phyloP scores from a whole-genome alignment of 768 basidiomycete species.

The Paxillus involutus region DNA sequence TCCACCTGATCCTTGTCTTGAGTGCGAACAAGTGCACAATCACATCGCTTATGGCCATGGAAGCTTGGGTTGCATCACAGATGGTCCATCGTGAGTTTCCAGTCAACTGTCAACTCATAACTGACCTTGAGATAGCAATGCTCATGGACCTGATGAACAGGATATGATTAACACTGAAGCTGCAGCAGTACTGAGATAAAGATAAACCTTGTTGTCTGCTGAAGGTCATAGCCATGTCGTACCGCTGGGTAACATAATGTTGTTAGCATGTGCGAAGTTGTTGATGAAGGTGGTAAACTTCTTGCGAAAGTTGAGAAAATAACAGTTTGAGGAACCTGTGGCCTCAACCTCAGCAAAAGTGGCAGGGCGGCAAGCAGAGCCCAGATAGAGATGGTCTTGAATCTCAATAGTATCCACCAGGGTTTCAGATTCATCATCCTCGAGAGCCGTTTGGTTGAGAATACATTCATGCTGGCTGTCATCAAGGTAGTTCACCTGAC shows the following conservation, averaged over 20 bases:
- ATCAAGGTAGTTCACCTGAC: neutral
- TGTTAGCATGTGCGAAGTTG: neutral
- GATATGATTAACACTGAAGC: neutral
- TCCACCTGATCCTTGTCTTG: neutral
- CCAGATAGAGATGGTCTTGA: neutral
- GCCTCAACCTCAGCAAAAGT: neutral
- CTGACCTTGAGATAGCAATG: conserved; percentile 24
- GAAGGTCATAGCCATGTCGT: neutral
- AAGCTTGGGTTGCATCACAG: conserved; percentile 31
- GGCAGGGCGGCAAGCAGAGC: neutral
- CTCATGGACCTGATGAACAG: conserved; percentile 19
- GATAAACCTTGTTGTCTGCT: neutral
- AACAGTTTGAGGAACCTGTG: neutral
- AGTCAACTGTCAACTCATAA: conserved; percentile 28
- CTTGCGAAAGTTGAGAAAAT: neutral
- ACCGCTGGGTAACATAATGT: too few relatives aligned
- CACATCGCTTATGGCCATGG: conserved; percentile 22
- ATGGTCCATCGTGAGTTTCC: conserved; percentile 24
- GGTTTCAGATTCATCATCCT: neutral
- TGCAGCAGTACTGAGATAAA: neutral
- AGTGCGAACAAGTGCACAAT: conserved; percentile 12
- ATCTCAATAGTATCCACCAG: neutral
- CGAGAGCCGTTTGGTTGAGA: neutral
- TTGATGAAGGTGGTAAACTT: conserved; percentile 2
- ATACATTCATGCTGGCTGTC: neutral